Conservation (phyloP, 768 basidiomycete genomes). For the Amanita phalloides region DNA sequence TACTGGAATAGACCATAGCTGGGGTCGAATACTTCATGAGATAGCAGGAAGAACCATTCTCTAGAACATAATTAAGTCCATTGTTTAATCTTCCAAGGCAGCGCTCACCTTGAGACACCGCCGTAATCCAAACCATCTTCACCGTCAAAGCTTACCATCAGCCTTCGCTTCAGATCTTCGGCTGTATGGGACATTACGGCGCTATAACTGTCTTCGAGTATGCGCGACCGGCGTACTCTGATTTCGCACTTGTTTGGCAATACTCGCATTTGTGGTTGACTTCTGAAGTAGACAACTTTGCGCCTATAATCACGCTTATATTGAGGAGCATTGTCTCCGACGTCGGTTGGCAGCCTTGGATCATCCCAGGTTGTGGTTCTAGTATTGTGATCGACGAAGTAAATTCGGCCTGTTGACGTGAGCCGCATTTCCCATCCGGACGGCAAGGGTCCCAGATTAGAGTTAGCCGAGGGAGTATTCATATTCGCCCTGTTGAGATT, state of each 20-base stretch:
- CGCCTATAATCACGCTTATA: conserved; percentile 90
- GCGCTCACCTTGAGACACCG: conserved; percentile 55
- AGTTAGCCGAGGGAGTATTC: conserved; percentile 34
- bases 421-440: conserved; percentile 95
- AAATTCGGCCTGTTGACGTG: conserved; percentile 74
- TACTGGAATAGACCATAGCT: conserved; percentile 79
- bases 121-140: conserved; percentile 77
- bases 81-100: neutral
- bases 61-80: conserved; percentile 22
- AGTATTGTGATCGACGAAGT: conserved; percentile 90
- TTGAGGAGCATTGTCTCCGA: conserved; percentile 87
- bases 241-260: conserved; percentile 78
- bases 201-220: conserved; percentile 81
- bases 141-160: conserved; percentile 70
- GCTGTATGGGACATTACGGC: conserved; percentile 76
- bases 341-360: conserved; percentile 70
- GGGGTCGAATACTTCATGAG: conserved; percentile 76
- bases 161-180: conserved; percentile 55
- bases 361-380: conserved; percentile 92
- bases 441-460: conserved; percentile 73
- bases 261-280: conserved; percentile 75
- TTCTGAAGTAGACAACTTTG: conserved; percentile 89
- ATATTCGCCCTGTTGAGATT: conserved; percentile 33
- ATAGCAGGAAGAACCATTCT: conserved; percentile 82
- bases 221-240: conserved; percentile 68